These are phyloP conservation scores for Echinosophora koreensis DNA, from an alignment of 306 rosid genomes.

Conservation along the genomic window DNA sequence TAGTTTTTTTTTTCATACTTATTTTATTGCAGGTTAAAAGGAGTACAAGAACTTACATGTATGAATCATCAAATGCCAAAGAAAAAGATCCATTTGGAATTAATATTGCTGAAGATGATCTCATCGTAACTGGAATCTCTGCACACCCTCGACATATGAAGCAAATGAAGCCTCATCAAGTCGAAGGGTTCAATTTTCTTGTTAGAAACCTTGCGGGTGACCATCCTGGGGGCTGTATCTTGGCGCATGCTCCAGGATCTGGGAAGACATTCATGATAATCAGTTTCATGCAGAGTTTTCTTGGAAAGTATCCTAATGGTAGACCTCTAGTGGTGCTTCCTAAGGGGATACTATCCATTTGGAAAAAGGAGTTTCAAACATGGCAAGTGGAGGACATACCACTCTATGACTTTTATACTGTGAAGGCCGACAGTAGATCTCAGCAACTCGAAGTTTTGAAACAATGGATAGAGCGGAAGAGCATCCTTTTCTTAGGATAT, in stretches of 20 bases:
- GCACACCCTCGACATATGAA: slow-evolving; percentile 89
- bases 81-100: slow-evolving; percentile 62
- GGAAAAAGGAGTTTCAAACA: slow-evolving; percentile 86
- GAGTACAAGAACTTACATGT: slow-evolving; percentile 73
- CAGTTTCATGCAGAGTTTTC: slow-evolving; percentile 95
- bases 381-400: slow-evolving; percentile 98
- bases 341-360: slow-evolving; percentile 87
- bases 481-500: slow-evolving; percentile 94
- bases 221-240: slow-evolving; percentile 91
- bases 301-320: slow-evolving; percentile 86
- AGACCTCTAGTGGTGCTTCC: slow-evolving; percentile 96
- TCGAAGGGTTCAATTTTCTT: slow-evolving; percentile 94
- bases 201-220: slow-evolving; percentile 80
- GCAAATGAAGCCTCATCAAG: slow-evolving; percentile 92
- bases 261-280: slow-evolving; percentile 98
- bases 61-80: slow-evolving; percentile 67
- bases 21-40: slow-evolving; percentile 67
- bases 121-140: slow-evolving; percentile 59
- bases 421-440: slow-evolving; percentile 77
- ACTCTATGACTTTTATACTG: slow-evolving; percentile 73
- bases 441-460: slow-evolving; percentile 81
- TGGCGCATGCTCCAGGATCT: slow-evolving; percentile 98
- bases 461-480: slow-evolving; percentile 74
- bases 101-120: slow-evolving; percentile 60
- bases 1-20: slow-evolving; percentile 29